These are phyloP conservation scores for Thuidium tamariscinum DNA, from an alignment of 225 moss, liverwort and hornwort species.

Conservation along the genomic window DNA sequence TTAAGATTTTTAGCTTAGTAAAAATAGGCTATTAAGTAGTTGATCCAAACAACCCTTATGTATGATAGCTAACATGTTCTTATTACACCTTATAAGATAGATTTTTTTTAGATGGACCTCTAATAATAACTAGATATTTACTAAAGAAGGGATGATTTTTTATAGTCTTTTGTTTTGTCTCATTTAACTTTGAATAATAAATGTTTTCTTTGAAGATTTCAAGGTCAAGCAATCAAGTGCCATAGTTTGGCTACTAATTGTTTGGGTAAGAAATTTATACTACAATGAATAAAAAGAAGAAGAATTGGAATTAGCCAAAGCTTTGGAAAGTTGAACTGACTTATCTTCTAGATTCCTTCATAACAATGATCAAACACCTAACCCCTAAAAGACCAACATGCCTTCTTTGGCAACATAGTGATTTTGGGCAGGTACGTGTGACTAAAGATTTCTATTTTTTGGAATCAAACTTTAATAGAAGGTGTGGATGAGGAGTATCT, in stretches of 20 bases:
- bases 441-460: too few species aligned
- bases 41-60: background rate
- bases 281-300: background rate
- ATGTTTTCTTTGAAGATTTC: background rate
- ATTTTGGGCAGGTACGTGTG: too few species aligned
- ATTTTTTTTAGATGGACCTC: rapidly evolving
- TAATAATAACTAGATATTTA: background rate
- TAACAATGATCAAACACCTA: too few species aligned
- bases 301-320: too few species aligned
- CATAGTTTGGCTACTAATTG: background rate
- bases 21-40: background rate
- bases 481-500: too few species aligned
- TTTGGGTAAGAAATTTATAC: background rate
- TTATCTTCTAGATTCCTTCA: background rate
- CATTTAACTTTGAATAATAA: background rate
- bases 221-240: background rate
- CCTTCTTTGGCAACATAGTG: too few species aligned
- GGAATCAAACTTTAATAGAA: too few species aligned
- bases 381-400: too few species aligned
- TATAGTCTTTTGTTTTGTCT: background rate
- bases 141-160: background rate
- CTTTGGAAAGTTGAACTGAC: too few species aligned
- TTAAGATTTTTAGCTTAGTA: rapidly evolving
- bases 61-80: rapidly evolving
- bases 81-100: background rate